These are phyloP conservation scores for Rugonectria rugulosa DNA, from an alignment of 2,329 filamentous ascomycete genomes.

Conservation along the genomic window DNA sequence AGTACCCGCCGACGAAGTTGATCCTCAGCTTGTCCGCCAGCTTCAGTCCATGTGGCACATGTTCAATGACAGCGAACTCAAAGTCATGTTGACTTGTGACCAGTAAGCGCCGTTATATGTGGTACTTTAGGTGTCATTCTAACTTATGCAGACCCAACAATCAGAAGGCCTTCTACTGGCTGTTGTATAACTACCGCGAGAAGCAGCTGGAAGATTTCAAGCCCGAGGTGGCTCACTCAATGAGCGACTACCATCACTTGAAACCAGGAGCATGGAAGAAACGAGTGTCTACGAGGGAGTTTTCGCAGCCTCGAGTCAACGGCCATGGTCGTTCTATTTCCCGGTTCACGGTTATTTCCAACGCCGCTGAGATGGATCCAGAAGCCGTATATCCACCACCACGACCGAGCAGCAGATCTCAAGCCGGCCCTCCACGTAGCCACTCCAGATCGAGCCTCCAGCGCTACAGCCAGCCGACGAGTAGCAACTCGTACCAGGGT, in stretches of 20 bases:
- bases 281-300: constrained; percentile 68
- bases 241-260: constrained; percentile 90
- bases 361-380: constrained; percentile 59
- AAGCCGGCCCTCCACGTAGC: constrained; percentile 57
- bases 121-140: constrained; percentile 29
- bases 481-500: constrained; percentile 31
- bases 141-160: constrained; percentile 73
- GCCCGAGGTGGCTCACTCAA: constrained; percentile 79
- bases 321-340: constrained; percentile 64
- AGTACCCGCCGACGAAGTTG: constrained; percentile 71
- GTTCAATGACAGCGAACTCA: constrained; percentile 75
- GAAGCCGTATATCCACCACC: constrained; percentile 84
- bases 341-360: constrained; percentile 71
- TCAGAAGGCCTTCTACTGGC: constrained; percentile 91
- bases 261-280: constrained; percentile 65
- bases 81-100: constrained; percentile 70
- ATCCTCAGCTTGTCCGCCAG: constrained; percentile 83
- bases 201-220: constrained; percentile 89
- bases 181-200: constrained; percentile 82
- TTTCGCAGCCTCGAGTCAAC: constrained; percentile 54
- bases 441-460: constrained; percentile 76
- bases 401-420: constrained; percentile 66
- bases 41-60: constrained; percentile 92
- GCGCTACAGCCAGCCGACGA: constrained; percentile 51
- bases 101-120: constrained; percentile 60